Evolutionary conservation across 2,329 filamentous ascomycete genomes (phyloP).

Genomic region (Drechslerella stenobrocha): DNA sequence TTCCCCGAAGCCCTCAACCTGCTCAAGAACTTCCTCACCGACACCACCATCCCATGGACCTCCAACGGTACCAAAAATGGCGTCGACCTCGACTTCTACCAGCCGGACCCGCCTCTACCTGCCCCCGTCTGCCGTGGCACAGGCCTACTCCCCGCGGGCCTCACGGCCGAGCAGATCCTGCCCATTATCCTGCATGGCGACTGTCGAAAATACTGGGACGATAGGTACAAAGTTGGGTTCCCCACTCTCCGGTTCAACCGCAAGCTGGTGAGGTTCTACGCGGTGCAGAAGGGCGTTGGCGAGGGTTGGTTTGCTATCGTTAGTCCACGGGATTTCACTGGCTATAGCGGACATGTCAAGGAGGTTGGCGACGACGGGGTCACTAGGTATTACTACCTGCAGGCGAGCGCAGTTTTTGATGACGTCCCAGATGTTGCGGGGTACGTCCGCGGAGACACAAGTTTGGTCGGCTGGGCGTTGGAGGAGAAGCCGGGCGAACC

Average conservation of each 20-base stretch:
- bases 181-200: constrained; percentile 29
- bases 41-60: constrained; percentile 26
- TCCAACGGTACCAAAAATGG: constrained; percentile 31
- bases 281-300: constrained; percentile 40
- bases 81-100: constrained; percentile 24
- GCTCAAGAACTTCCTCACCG: constrained; percentile 25
- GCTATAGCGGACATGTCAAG: constrained; percentile 39
- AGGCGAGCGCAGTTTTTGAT: constrained; percentile 39
- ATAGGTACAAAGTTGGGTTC: constrained; percentile 31
- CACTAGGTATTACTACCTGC: constrained; percentile 37
- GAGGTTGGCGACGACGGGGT: constrained; percentile 42
- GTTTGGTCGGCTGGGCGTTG: constrained; percentile 29
- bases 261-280: constrained; percentile 37
- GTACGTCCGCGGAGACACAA: constrained; percentile 29
- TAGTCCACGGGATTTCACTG: constrained; percentile 41
- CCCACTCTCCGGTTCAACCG: constrained; percentile 27
- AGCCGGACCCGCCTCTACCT: constrained; percentile 34
- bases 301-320: constrained; percentile 40
- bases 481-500: constrained; percentile 26
- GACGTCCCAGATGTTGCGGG: constrained; percentile 30
- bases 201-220: constrained; percentile 37
- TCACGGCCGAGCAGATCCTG: constrained; percentile 39
- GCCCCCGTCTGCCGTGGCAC: constrained; percentile 29
- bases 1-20: constrained; percentile 28
- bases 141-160: constrained; percentile 19